These are phyloP conservation scores for Amphichorda felina DNA, from an alignment of 2,329 filamentous ascomycete genomes.

Conservation along the genomic window DNA sequence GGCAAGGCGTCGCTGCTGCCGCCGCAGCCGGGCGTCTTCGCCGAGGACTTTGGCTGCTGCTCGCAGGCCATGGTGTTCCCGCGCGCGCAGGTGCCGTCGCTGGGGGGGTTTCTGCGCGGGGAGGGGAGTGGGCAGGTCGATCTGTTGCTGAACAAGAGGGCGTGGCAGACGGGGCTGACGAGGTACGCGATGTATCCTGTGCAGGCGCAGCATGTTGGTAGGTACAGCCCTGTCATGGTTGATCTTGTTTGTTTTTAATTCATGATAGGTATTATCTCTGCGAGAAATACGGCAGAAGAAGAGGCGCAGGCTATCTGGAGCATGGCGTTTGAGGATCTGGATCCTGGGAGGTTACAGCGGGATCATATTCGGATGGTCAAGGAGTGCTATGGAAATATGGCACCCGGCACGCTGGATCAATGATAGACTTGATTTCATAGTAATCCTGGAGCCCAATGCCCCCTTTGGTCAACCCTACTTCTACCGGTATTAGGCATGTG, in stretches of 20 bases:
- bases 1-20: constrained; percentile 3
- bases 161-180: neutral
- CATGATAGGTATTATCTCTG: neutral
- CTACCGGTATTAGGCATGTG: too few relatives aligned
- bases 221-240: too few relatives aligned
- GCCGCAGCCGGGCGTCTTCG: neutral
- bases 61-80: constrained; percentile 1
- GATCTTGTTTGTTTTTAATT: too few relatives aligned
- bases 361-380: neutral
- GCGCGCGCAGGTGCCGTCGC: neutral
- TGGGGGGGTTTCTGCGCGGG: neutral
- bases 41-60: constrained; percentile 2
- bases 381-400: neutral
- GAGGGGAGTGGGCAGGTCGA: constrained; percentile 1
- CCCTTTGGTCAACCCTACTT: too few relatives aligned
- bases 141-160: neutral
- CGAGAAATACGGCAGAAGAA: neutral
- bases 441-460: too few relatives aligned
- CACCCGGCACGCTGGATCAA: too few relatives aligned
- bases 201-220: constrained; percentile 3
- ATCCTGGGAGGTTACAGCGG: neutral
- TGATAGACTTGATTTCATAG: too few relatives aligned
- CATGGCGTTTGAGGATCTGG: constrained; percentile 1
- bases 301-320: constrained; percentile 4
- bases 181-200: constrained; percentile 1